Base-by-base conservation (phyloP, 148 eudicot genomes). In the Talinum fruticosum region DNA sequence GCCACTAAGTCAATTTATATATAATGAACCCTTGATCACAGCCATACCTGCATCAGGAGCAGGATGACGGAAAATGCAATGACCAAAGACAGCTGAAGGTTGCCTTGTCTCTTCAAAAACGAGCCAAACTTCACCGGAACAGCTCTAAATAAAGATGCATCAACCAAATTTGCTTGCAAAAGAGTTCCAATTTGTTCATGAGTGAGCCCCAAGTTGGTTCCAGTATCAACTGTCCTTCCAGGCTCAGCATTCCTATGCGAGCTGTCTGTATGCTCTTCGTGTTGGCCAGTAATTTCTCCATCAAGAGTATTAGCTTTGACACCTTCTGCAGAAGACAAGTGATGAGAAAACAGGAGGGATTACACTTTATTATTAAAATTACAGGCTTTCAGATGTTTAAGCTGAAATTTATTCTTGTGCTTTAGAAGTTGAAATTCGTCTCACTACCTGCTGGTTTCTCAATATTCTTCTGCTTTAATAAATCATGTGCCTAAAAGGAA, bases 401-500 rank as follows among this genome's bases (percentile, higher is more conserved):
- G 26, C 15, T 45, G 5, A 77, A 34, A 67, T 18, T 67, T 28
- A 76, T 34, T 24, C 68, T 36, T 28, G 16, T 54, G 34, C 66
- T 66, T n/a, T 37, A 66, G 44, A 62, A 75, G 66, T 24, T 44
- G 32, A 72, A 32, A 38, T 65, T 70, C 19, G 72, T 53, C 57
- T 18, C 16, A 74, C 26, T 79, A 92, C 97, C 92, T 87, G 86
- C 85, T 34, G 66, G 33, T 82, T 87, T 86, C 82, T 90, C 96
- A 75, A 88, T 82, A 51, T 88, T 88, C 85, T 84, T 92, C 85
- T 84, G 81, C 87, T 87, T 86, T 77, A 95, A 81, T 33, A 87
- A 47, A 77, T 87, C 89, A 87, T 90, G 91, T 64, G 99, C 99
- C 99, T 95, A 90, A 75, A 86, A 35, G 80, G 80, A 72, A 78